These are phyloP conservation scores for Carex cristatella DNA, from an alignment of 176 grass and related monocot species.

Conservation along the genomic window DNA sequence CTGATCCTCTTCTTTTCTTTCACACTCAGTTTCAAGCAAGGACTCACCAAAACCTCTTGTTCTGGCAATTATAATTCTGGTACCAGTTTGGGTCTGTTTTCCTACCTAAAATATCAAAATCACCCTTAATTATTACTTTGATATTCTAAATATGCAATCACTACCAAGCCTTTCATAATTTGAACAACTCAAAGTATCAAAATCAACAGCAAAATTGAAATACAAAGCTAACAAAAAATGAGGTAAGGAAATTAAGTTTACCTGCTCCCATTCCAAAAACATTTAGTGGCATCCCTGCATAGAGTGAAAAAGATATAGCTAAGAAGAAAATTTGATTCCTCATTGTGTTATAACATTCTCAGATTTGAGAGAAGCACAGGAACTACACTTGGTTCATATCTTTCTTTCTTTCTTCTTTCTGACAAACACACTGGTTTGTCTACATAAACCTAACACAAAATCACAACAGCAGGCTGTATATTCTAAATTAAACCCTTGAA, in stretches of 20 bases:
- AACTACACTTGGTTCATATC: not conserved
- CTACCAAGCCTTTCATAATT: not conserved
- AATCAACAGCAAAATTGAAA: not conserved
- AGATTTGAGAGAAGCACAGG: not conserved
- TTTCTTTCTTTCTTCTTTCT: not conserved
- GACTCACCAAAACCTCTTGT: not conserved
- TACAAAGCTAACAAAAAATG: not conserved
- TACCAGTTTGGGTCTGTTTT: not conserved
- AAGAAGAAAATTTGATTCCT: not conserved
- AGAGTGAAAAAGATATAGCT: constrained; percentile 16
- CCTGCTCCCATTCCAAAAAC: constrained; percentile 78
- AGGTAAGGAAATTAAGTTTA: constrained; percentile 28
- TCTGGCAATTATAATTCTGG: not conserved
- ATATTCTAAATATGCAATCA: not conserved
- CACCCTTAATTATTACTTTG: not conserved
- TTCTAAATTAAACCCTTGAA: not conserved
- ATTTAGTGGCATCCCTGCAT: constrained; percentile 79
- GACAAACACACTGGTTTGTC: not conserved
- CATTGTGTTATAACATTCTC: not conserved
- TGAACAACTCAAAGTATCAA: not conserved
- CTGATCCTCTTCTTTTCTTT: not conserved
- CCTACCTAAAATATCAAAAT: not conserved
- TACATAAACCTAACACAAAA: not conserved
- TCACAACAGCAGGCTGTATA: not conserved
- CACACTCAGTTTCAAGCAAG: not conserved